Evolutionary conservation across 2,329 filamentous ascomycete species (phyloP).

Genomic region (Paracoccidioides brasiliensis): DNA sequence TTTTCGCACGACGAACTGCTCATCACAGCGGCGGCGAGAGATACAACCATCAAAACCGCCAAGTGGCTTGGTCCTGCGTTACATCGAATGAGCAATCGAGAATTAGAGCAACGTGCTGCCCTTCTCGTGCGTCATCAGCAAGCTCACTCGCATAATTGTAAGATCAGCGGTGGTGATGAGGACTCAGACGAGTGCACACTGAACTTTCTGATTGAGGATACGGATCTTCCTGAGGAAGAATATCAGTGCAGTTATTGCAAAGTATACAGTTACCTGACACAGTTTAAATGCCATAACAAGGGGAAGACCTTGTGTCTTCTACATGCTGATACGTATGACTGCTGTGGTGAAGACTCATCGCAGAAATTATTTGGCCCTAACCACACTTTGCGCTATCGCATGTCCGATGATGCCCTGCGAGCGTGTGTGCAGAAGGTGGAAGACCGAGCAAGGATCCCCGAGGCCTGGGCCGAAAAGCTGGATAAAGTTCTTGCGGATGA

Average conservation of each 20-base stretch:
- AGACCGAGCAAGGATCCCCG: slow-evolving; percentile 75
- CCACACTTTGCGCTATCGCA: slow-evolving; percentile 66
- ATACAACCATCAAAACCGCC: slow-evolving; percentile 73
- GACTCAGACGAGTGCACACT: slow-evolving; percentile 42
- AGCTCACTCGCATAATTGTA: slow-evolving; percentile 41
- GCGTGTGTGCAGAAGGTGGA: slow-evolving; percentile 59
- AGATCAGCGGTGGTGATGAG: slow-evolving; percentile 36
- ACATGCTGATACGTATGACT: slow-evolving; percentile 68
- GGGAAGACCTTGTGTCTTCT: slow-evolving; percentile 71
- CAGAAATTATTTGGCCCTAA: slow-evolving; percentile 56
- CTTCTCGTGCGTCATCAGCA: slow-evolving; percentile 56
- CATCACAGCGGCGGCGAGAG: slow-evolving; percentile 73
- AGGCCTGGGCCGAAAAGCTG: slow-evolving; percentile 83
- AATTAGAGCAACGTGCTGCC: slow-evolving; percentile 52
- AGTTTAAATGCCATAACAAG: slow-evolving; percentile 71
- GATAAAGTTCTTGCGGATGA: slow-evolving; percentile 73
- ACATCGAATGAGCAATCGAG: slow-evolving; percentile 61
- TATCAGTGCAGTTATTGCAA: slow-evolving; percentile 90
- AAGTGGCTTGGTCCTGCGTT: slow-evolving; percentile 91
- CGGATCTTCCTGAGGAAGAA: slow-evolving; percentile 76
- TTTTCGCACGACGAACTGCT: slow-evolving; percentile 95
- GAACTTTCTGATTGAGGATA: slow-evolving; percentile 52
- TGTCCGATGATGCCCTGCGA: slow-evolving; percentile 57
- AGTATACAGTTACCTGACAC: slow-evolving; percentile 76
- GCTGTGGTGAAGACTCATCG: slow-evolving; percentile 56